Percentiles rank a stretch among this genome's conserved stretches.
Conservation (phyloP, 1,284 basidiomycete genomes). For the Trametes versicolor region DNA sequence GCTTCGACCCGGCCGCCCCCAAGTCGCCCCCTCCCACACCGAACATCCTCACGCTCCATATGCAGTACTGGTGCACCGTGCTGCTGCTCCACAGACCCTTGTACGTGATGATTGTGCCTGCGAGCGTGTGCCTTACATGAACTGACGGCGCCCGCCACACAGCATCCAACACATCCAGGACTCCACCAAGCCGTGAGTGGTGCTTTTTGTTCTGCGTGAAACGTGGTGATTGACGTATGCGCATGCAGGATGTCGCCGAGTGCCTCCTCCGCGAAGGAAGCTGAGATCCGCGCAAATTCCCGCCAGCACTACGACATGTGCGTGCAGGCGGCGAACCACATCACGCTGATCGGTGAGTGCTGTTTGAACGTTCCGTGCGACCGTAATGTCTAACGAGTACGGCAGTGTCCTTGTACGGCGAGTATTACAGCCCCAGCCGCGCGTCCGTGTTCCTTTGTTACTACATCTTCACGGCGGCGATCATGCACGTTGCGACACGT, state of each 20-base stretch:
- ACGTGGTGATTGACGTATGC: background rate
- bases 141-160: background rate
- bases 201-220: background rate
- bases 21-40: slow-evolving; percentile 58
- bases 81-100: slow-evolving; percentile 85
- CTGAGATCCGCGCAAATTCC: slow-evolving; percentile 60
- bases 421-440: slow-evolving; percentile 70
- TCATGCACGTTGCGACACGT: slow-evolving; percentile 84
- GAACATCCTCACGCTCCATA: slow-evolving; percentile 80
- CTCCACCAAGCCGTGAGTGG: slow-evolving; percentile 36
- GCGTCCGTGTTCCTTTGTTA: slow-evolving; percentile 82
- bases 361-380: background rate
- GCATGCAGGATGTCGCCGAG: slow-evolving; percentile 26
- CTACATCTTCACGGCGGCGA: slow-evolving; percentile 84
- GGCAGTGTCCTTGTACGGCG: slow-evolving; percentile 66
- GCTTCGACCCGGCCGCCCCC: slow-evolving; percentile 61
- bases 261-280: slow-evolving; percentile 50
- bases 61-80: slow-evolving; percentile 88
- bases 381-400: background rate
- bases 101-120: slow-evolving; percentile 54
- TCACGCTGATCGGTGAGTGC: slow-evolving; percentile 73
- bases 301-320: slow-evolving; percentile 80
- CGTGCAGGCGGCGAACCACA: slow-evolving; percentile 79
- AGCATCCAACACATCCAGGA: slow-evolving; percentile 38
- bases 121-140: background rate